Base-by-base conservation (phyloP, 2,329 filamentous ascomycete genomes). In the Aspergillus oerlinghausenensis region DNA sequence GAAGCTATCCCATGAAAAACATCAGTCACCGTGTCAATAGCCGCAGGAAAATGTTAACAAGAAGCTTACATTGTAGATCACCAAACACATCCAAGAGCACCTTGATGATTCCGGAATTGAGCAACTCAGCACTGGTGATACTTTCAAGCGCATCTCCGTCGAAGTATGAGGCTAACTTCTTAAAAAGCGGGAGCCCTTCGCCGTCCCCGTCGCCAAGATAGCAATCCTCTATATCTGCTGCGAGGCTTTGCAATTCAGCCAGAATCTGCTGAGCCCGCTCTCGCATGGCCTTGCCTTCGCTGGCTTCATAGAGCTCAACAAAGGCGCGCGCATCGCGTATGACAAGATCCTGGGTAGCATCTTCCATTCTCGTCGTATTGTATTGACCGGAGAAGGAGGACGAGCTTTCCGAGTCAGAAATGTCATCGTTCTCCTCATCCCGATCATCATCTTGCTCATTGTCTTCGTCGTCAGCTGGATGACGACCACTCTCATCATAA, bases 61-160 rank as follows among this genome's bases (percentile, higher is more conserved):
- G 55, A 48, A 53, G 21, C 65, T 65, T 65, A 72, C 73, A 63
- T 63, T 89, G 82, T 0, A 86, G 80, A 58, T 89, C 87, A 65
- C 87, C 89, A 69, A 99, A 92, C 9, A 96, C 84, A 32, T 89
- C 84, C 47, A 97, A 82, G 2, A 99, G 79, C 9, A 90, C 86
- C 48, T 90, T 85, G 10, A 99, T 92, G 55, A 99, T 85, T 19
- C 92, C 90, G 1, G 94, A 97, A 29, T 90, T 91, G 52, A 97
- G 84, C 32, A 99, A 79, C 71, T 99, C 94, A 50, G 93, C 92
- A 73, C 94, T 99, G 0, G 94, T 99, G 53, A 97, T 92, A 70
- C 91, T 96, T 68, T 96, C 89, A 54, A 96, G 75, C 1, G 94
- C 88, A 73, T 97, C 90, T 0, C 88, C 87, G 66, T 95, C 88